These are phyloP conservation scores for Neotropicomus parvogracilis DNA, from an alignment of 1,284 basidiomycete genomes.

Conservation along the genomic window DNA sequence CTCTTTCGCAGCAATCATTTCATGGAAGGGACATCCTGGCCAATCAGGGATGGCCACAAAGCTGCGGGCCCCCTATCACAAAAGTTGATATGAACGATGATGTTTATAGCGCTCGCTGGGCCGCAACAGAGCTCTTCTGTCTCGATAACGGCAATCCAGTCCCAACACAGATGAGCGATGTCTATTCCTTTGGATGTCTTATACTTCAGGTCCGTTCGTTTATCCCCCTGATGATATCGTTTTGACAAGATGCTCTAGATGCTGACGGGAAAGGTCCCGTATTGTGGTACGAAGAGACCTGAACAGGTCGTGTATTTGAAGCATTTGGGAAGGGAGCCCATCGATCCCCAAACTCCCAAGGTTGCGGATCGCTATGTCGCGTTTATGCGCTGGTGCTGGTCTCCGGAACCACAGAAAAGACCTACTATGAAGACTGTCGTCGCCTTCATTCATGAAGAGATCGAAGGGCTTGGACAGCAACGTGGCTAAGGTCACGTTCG, in stretches of 20 bases:
- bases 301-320: conserved; percentile 19
- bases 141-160: neutral
- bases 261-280: conserved; percentile 10
- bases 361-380: conserved; percentile 2
- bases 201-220: conserved; percentile 15
- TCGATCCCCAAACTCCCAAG: conserved; percentile 10
- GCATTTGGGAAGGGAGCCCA: conserved; percentile 12
- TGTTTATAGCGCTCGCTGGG: conserved; percentile 11
- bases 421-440: conserved; percentile 13
- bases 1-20: neutral
- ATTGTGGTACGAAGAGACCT: conserved; percentile 10
- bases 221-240: neutral
- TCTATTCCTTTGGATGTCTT: conserved; percentile 16
- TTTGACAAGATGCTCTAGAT: neutral
- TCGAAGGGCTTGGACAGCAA: neutral
- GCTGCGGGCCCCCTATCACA: too few species aligned
- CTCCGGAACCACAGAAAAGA: conserved; percentile 7
- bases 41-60: too few species aligned
- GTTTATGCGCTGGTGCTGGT: conserved; percentile 15
- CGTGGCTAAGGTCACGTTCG: too few species aligned
- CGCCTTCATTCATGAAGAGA: conserved; percentile 5
- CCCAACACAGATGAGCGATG: conserved; percentile 16
- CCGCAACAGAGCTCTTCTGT: conserved; percentile 11
- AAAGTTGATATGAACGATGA: neutral
- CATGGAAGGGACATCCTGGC: conserved; percentile 3